Evolutionary conservation across 2,329 filamentous ascomycete genomes (phyloP), one percentile per base, ranked within the genome.

Genomic region (Ceratocystiopsis minuta): DNA sequence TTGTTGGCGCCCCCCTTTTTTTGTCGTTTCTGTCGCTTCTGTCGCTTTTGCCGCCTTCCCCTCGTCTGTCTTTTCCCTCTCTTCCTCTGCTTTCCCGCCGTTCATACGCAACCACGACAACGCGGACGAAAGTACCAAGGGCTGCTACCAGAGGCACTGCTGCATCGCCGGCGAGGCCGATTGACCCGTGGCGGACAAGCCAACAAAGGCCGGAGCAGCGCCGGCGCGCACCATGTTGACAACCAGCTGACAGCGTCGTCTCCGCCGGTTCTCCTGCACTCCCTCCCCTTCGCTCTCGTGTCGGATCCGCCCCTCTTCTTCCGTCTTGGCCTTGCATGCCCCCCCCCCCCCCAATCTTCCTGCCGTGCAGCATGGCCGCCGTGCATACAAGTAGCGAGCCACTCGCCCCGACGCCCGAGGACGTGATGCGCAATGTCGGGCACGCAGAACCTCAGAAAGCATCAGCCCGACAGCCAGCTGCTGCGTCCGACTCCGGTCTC

Each of bases 321-420:
- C 41, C 48, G 40, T 46, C 45, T 42, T 46, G 45, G 43, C 45
- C 45, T 45, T 46, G 46, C 46, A 50, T 51, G 24, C 9, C 11
- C 5, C 24, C 24, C 24, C 24, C 24, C 24, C 4, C n/a, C n/a
- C n/a, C n/a, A n/a, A n/a, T 10, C 24, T 10, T 28, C 24, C 24
- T 33, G 38, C 43, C 38, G 38, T 42, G 41, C 42, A 45, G 43
- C 39, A 45, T 49, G 46, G 49, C 46, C 41, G 42, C 44, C 46
- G 44, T 46, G 48, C 42, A 48, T 45, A 48, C 47, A 49, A 47
- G 47, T 52, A 51, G 43, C 44, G 49, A 48, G 34, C 45, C 49
- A 41, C 47, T 45, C 31, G 41, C 33, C 47, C 46, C 43, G 36
- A 36, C 36, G 33, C 38, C 43, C 20, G 38, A 34, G 17, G 44